Percentiles rank a stretch among this genome's conserved stretches.
Conservation (phyloP, 2,329 filamentous ascomycete species). For the Didymella arachidicola region DNA sequence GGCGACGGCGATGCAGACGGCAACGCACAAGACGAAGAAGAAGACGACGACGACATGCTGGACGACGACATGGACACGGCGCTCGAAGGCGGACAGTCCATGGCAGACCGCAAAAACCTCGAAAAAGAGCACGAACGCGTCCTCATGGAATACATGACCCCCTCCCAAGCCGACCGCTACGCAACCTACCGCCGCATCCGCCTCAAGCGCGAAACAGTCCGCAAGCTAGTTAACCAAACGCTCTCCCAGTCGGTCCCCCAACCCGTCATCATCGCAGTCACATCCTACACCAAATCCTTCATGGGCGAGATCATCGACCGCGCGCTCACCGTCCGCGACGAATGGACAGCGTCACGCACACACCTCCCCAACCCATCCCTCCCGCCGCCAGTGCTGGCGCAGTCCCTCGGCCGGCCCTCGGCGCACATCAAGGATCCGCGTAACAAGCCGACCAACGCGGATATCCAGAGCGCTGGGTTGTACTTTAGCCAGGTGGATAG, state of each 20-base stretch:
- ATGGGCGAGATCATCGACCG: constrained; percentile 77
- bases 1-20: constrained; percentile 60
- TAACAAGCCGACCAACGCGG: constrained; percentile 39
- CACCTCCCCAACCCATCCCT: constrained; percentile 45
- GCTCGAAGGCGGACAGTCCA: constrained; percentile 59
- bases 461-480: constrained; percentile 39
- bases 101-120: constrained; percentile 68
- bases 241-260: constrained; percentile 79
- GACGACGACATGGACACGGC: constrained; percentile 54
- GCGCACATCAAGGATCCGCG: constrained; percentile 39
- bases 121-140: constrained; percentile 71
- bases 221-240: constrained; percentile 80
- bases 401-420: constrained; percentile 40
- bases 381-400: constrained; percentile 34
- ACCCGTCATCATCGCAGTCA: constrained; percentile 77
- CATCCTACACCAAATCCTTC: constrained; percentile 78
- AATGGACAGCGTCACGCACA: constrained; percentile 67
- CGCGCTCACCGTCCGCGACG: constrained; percentile 73
- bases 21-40: constrained; percentile 66
- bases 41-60: constrained; percentile 62
- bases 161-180: constrained; percentile 73
- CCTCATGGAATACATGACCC: constrained; percentile 70
- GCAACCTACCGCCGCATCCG: constrained; percentile 75
- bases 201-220: constrained; percentile 72
- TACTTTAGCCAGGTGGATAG: constrained; percentile 36